Percentiles rank a stretch among this genome's conserved stretches.
Conservation (phyloP, 345 rosid genomes). For the Eucalyptus coolabah region DNA sequence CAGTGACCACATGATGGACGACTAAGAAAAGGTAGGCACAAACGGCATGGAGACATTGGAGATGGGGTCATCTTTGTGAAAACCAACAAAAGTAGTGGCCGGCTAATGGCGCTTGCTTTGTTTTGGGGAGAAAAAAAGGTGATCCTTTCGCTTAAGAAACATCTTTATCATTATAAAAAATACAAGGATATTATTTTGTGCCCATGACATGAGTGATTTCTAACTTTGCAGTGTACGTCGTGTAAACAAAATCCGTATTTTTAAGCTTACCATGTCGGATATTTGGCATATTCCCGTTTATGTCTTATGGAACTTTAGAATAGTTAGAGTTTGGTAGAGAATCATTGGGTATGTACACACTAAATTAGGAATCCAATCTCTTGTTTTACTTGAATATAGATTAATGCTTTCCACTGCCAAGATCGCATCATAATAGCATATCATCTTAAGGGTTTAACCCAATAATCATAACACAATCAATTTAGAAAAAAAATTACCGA, state of each 20-base stretch:
- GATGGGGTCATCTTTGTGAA: not conserved
- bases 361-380: not conserved
- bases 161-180: not conserved
- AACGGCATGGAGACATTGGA: not conserved
- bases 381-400: not conserved
- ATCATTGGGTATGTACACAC: not conserved
- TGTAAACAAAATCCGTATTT: not conserved
- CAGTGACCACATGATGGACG: not conserved
- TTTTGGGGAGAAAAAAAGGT: not conserved
- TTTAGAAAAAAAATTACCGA: not conserved
- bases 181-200: not conserved
- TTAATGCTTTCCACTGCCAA: not conserved
- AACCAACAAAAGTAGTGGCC: not conserved
- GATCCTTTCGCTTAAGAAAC: not conserved
- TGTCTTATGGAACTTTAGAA: not conserved
- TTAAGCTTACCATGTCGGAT: not conserved
- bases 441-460: not conserved
- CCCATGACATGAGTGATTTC: not conserved
- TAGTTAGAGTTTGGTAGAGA: not conserved
- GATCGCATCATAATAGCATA: not conserved
- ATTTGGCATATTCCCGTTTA: not conserved
- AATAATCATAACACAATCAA: not conserved
- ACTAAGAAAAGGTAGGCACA: not conserved
- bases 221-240: not conserved
- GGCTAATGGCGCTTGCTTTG: not conserved